Evolutionary conservation across 1,139 yeast species (phyloP), one percentile per base, ranked within the genome.

Genomic region (Meyerozyma carpophila): DNA sequence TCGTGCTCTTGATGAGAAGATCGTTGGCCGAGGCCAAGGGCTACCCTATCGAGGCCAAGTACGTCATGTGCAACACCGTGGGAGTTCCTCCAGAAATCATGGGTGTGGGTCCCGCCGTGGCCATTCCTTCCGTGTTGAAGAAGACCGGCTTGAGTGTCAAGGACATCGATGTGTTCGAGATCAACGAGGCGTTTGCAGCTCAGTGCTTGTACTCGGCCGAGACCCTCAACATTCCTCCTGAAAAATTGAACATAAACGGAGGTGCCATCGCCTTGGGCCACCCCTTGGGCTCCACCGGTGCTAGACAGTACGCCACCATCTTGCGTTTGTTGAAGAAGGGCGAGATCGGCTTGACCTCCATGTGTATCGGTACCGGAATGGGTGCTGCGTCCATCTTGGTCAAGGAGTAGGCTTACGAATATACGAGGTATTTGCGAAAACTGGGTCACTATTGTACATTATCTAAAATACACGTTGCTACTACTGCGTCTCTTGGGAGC

Each of bases 261-360:
- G 75, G 75, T 28, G 74, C 75, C 10, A 68, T 69, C 50, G 75
- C 75, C 8, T 47, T 70, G 39, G 74, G 75, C 10, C 75, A 69
- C 48, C 73, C 74, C 32, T 57, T 69, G 39, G 73, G 73, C 14
- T 71, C 72, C 14, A 68, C 73, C 29, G 73, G 74, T 18, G 69
- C 64, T 24, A 55, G 73, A 41, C 55, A 65, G 18, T 53, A 63
- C 20, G 57, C 70, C 6, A 67, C 73, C 1, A 56, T 68, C 43
- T 43, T 67, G 41, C 65, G 67, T 43, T 69, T 68, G 5, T 57
- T 68, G 43, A 54, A 53, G 34, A 58, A 58, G 32, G 58, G 61
- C 27, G 61, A 66, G 44, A 46, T 68, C 3, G 74, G 73, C 20
- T 59, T 67, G 29, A 57, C 68, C 8, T 68, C 72, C 8, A 68